Evolutionary conservation across 345 rosid genomes (phyloP).

Genomic region (Kandelia obovata): DNA sequence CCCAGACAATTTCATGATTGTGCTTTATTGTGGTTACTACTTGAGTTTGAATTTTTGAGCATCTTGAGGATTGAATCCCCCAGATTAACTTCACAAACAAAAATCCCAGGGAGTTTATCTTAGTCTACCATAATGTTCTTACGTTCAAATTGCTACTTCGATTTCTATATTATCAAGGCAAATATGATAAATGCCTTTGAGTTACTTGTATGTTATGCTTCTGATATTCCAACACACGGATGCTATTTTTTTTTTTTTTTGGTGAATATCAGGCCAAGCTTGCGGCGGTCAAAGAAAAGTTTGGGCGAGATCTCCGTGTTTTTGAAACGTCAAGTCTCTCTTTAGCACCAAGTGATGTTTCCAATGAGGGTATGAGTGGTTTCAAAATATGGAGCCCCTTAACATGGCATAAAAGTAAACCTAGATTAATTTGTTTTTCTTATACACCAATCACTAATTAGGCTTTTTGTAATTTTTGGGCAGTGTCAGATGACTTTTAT

Average conservation of each 20-base stretch:
- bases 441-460: background rate
- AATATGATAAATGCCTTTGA: background rate
- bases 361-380: constrained; percentile 38
- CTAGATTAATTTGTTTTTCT: background rate
- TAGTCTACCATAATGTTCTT: too few species aligned
- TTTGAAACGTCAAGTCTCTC: constrained; percentile 58
- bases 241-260: constrained; percentile 6
- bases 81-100: too few species aligned
- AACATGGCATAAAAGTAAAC: background rate
- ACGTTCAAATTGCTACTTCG: too few species aligned
- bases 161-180: background rate
- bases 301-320: constrained; percentile 69
- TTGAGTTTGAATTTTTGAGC: too few species aligned
- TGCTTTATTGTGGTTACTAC: too few species aligned
- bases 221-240: background rate
- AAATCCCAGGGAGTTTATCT: too few species aligned
- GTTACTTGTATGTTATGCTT: background rate
- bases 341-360: constrained; percentile 34
- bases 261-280: constrained; percentile 51
- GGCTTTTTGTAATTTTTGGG: constrained; percentile 12
- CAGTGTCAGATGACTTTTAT: constrained; percentile 84
- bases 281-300: constrained; percentile 57
- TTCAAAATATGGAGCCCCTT: background rate
- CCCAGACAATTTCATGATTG: too few species aligned
- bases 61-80: too few species aligned